Percentiles rank a stretch among this genome's conserved stretches.
These are phyloP conservation scores for Austroboletus rostrupii DNA, from an alignment of 1,284 basidiomycete genomes.

Conservation along the genomic window DNA sequence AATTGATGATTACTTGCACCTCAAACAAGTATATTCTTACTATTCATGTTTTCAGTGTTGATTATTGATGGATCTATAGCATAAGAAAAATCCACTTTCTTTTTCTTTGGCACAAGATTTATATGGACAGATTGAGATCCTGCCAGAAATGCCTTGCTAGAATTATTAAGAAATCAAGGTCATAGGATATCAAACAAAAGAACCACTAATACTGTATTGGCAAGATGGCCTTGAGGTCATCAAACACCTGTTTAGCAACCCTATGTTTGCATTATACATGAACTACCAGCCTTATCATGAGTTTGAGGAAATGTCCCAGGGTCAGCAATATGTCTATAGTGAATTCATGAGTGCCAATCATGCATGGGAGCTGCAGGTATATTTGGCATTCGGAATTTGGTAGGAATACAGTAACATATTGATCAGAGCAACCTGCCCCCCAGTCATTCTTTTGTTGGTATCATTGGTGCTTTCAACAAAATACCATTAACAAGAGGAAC, in stretches of 20 bases:
- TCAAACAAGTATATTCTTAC: neutral
- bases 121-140: neutral
- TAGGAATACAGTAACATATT: neutral
- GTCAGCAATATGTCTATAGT: neutral
- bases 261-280: neutral
- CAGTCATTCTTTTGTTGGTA: conserved; percentile 3
- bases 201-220: conserved; percentile 5
- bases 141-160: conserved; percentile 6
- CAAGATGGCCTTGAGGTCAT: conserved; percentile 5
- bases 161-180: conserved; percentile 7
- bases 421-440: conserved; percentile 1
- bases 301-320: neutral
- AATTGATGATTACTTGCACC: neutral
- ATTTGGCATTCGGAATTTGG: neutral
- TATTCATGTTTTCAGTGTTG: neutral
- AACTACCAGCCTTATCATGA: neutral
- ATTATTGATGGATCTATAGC: neutral
- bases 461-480: conserved; percentile 12
- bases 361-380: conserved; percentile 14
- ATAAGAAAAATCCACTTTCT: neutral
- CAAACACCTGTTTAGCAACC: conserved; percentile 1
- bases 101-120: conserved; percentile 2
- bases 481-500: neutral
- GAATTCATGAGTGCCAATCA: conserved; percentile 11
- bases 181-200: conserved; percentile 2